Base-by-base conservation (phyloP, 2,329 filamentous ascomycete genomes). In the Mycosphaerella arachidis region DNA sequence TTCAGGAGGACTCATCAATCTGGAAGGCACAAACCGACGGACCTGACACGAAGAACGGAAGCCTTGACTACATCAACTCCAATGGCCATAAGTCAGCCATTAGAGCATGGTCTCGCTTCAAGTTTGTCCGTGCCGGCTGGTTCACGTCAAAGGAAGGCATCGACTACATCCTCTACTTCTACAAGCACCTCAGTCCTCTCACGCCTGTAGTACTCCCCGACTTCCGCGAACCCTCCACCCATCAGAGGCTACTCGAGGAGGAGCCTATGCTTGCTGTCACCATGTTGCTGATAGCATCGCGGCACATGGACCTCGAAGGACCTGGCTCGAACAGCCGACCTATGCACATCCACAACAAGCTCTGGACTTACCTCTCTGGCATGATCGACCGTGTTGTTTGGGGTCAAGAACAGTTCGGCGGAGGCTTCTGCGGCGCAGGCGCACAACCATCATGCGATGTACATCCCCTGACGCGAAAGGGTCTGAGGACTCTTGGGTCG, bases 61-160 rank as follows among this genome's bases (percentile, higher is more conserved):
- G 59, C 13, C 10, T 55, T 27, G 65, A 68, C 37, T 7, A 16
- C n/a, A n/a, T 43, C 13, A 43, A 43, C 13, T 43, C 40, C 40
- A 8, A 43, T 8, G 8, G 40, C 16, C 13, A n/a, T 16, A 43
- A 43, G 40, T 43, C 89, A 59, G 92, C 92, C 0, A 77, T 96
- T 61, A 87, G 86, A 69, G 89, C 91, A n/a, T 99, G 94, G 94
- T 86, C 88, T 1, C 83, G 91, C 64, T 92, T 97, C 73, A 87
- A 92, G 48, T 97, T 97, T 72, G 93, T 97, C n/a, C 87, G 92
- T 56, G 92, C 92, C 8, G 94, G 94, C 9, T 97, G 93, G 93
- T 94, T 99, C 73, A 96, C 92, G 0, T 90, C 93, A 0, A 86
- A 90, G 66, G 94, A 99, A 75, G 93, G 91, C 24, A 92, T 97